Base-by-base conservation (phyloP, 2,329 filamentous ascomycete genomes). In the Penicillium sp. region DNA sequence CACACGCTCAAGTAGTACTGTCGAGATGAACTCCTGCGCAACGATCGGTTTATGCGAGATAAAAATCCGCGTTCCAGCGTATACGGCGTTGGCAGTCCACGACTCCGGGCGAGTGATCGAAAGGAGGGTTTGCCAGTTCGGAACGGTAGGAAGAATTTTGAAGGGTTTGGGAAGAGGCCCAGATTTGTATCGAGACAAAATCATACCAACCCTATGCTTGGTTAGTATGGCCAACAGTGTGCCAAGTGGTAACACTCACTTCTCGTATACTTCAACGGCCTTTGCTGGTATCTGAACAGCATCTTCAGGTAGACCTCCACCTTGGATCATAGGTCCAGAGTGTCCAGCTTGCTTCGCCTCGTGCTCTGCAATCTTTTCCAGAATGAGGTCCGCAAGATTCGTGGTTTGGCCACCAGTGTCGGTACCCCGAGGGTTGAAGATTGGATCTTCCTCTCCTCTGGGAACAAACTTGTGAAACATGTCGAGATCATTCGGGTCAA, bases 131-230 rank as follows among this genome's bases (percentile, higher is more conserved):
- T 95, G 91, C 93, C 93, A 98, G 71, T 95, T 88, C 7, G 93
- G 93, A 15, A 98, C 87, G 0, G 93, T 93, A 2, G 95, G 95
- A 8, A 99, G 85, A 67, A 98, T 93, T 79, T 98, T 98, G 85
- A 99, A 96, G 0, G 94, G 94, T 79, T 99, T 99, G 21, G 95
- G 95, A 35, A 99, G 85, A 68, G 94, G 94, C n/a, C 95, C 95
- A 15, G 91, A 94, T 79, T 96, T 97, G 83, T 97, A 98, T 67
- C 94, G 88, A 29, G 92, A 93, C 62, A 99, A 85, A 64, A 98
- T 90, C 68, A 93, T 84, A 64, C 93, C 94, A 69, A 97, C 89
- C 81, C 89, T 92, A 54, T 49, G 66, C 26, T 47, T 44, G 30
- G 50, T 70, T 61, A 75, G 67, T 52, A 67, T 57, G 48, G 11